phyloP scores from a whole-genome alignment of 108 stramenopile genomes.

The Nannochloropsis gaditana region DNA sequence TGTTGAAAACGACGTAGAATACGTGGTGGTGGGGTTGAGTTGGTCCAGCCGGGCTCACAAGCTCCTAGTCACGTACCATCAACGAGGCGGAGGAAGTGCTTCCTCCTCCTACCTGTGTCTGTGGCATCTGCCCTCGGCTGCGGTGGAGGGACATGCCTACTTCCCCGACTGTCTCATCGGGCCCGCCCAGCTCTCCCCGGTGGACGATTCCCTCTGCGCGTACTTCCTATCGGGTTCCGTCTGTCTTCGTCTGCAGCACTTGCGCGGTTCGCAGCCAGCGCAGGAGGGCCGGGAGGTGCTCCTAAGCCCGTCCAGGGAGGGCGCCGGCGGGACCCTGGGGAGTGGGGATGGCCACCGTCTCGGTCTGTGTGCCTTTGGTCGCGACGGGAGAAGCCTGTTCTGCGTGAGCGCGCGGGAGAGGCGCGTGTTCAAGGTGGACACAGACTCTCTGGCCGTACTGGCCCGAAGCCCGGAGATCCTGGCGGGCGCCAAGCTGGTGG shows the following conservation, averaged over 20 bases:
- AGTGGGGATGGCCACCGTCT: neutral
- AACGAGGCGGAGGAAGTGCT: neutral
- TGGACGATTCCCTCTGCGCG: neutral
- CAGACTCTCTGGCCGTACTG: neutral
- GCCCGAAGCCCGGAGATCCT: neutral
- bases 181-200: neutral
- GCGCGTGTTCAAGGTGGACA: neutral
- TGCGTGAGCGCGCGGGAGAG: neutral
- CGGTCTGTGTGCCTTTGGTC: neutral
- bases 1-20: neutral
- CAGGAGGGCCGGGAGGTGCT: neutral
- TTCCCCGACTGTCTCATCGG: neutral
- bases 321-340: neutral
- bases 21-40: neutral
- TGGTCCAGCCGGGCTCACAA: neutral
- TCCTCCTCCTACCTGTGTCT: neutral
- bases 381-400: neutral
- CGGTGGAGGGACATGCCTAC: neutral
- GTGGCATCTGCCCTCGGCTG: neutral
- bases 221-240: neutral
- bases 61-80: neutral
- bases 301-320: neutral
- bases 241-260: neutral
- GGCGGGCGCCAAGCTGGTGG: neutral
- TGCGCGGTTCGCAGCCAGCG: neutral